These are phyloP conservation scores for Globisporangium recalcitrans DNA, from an alignment of 352 stramenopile species.

Conservation along the genomic window DNA sequence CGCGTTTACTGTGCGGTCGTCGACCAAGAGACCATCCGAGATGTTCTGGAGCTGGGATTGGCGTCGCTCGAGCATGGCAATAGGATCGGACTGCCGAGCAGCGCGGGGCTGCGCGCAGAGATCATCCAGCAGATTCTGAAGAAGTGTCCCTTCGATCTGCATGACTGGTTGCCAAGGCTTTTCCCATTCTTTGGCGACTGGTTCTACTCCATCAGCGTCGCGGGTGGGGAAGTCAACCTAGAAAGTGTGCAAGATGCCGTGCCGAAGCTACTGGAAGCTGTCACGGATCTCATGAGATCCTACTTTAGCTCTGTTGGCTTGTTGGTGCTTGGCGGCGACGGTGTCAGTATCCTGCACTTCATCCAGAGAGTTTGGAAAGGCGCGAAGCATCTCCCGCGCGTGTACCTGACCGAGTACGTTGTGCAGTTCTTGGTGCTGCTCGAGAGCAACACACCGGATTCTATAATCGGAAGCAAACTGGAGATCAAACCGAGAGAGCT, in stretches of 20 bases:
- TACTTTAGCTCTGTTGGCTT: slow-evolving; percentile 43
- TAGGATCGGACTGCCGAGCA: slow-evolving; percentile 1
- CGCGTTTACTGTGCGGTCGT: slow-evolving; percentile 70
- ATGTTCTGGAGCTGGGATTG: slow-evolving; percentile 52
- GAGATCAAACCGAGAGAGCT: slow-evolving; percentile 33
- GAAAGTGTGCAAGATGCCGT: slow-evolving; percentile 28
- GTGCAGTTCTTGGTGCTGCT: slow-evolving; percentile 55
- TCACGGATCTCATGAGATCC: slow-evolving; percentile 39
- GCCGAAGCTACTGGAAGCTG: slow-evolving; percentile 40
- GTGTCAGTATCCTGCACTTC: slow-evolving; percentile 47
- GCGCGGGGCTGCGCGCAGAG: slow-evolving; percentile 21
- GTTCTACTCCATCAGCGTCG: slow-evolving; percentile 31
- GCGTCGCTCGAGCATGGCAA: slow-evolving; percentile 36
- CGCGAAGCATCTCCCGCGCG: slow-evolving; percentile 28
- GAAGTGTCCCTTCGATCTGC: slow-evolving; percentile 60
- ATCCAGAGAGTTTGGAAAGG: slow-evolving; percentile 56
- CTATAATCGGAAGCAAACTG: slow-evolving; percentile 18
- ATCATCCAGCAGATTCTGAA: slow-evolving; percentile 43
- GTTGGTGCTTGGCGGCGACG: slow-evolving; percentile 32
- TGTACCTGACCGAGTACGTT: slow-evolving; percentile 49
- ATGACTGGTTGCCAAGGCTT: slow-evolving; percentile 34
- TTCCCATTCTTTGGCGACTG: slow-evolving; percentile 44
- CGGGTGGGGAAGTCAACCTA: slow-evolving; percentile 14
- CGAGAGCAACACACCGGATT: slow-evolving; percentile 33
- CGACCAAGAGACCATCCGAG: slow-evolving; percentile 38